A percentile compares a stretch with the other conserved stretches of the same genome.
These are phyloP conservation scores for Phlyctochytrium planicorne DNA, from an alignment of 192 early-diverging fungal genomes.

Conservation along the genomic window DNA sequence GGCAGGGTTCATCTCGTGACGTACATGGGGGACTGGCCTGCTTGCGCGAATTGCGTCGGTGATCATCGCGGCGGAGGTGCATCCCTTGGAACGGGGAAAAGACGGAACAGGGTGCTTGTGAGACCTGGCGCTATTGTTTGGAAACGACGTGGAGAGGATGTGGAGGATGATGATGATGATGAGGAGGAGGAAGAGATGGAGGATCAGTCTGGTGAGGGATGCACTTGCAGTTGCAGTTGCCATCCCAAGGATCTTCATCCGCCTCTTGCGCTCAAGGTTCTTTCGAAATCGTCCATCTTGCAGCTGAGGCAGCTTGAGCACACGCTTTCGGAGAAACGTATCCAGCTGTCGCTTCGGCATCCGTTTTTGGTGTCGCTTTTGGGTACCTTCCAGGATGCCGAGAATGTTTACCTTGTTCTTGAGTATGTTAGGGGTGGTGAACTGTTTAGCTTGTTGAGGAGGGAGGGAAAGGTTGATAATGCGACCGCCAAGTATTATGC, in stretches of 20 bases:
- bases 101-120: too few species aligned
- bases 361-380: constrained; percentile 94
- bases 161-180: too few species aligned
- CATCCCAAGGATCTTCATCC: constrained; percentile 29
- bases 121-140: neutral
- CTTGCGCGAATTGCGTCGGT: neutral
- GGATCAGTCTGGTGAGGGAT: neutral
- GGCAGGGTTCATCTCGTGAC: constrained; percentile 51
- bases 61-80: neutral
- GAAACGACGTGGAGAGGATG: neutral
- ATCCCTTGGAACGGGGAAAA: too few species aligned
- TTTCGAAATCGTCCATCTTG: constrained; percentile 72
- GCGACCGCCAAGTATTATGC: constrained; percentile 83
- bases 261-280: constrained; percentile 75
- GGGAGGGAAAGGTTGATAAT: constrained; percentile 84
- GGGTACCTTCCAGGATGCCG: constrained; percentile 83
- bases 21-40: neutral
- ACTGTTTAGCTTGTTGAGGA: constrained; percentile 89
- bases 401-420: constrained; percentile 74
- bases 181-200: too few species aligned
- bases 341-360: constrained; percentile 57
- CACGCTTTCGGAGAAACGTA: constrained; percentile 77
- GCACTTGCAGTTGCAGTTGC: neutral
- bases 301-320: constrained; percentile 72
- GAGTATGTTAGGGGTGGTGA: constrained; percentile 83